Conservation (phyloP, 192 early-diverging fungal genomes). For the Phlyctochytrium arcticum region DNA sequence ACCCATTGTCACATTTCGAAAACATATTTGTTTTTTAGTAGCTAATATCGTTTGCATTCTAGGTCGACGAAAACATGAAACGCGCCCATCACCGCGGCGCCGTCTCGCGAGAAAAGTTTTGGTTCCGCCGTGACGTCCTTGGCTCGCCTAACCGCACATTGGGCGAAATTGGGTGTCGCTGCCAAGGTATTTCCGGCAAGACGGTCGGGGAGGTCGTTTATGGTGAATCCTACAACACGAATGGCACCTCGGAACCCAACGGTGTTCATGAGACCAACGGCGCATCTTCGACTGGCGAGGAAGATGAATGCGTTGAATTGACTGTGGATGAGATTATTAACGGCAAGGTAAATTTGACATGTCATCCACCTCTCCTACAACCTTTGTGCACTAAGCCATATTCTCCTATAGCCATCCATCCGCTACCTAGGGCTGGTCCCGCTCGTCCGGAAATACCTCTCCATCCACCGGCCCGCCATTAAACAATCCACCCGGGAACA, state of each 20-base stretch:
- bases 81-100: conserved; percentile 82
- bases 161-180: conserved; percentile 6
- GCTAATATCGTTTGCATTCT: conserved; percentile 16
- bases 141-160: conserved; percentile 31
- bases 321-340: conserved; percentile 92
- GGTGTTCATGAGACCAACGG: conserved; percentile 1
- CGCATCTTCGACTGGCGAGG: conserved; percentile 3
- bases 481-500: conserved; percentile 62
- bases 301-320: conserved; percentile 59
- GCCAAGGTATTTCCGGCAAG: background rate
- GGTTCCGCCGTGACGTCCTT: conserved; percentile 84
- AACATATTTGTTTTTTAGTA: background rate
- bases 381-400: background rate
- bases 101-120: conserved; percentile 76
- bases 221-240: background rate
- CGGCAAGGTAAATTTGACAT: conserved; percentile 49
- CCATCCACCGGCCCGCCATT: conserved; percentile 59
- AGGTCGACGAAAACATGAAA: conserved; percentile 91
- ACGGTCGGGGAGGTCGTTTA: conserved; percentile 5
- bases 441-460: conserved; percentile 77
- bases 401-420: conserved; percentile 18
- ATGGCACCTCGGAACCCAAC: no score
- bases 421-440: conserved; percentile 81
- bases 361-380: background rate
- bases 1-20: background rate